Evolutionary conservation across 345 rosid species (phyloP).

Genomic region (Pistacia vera): DNA sequence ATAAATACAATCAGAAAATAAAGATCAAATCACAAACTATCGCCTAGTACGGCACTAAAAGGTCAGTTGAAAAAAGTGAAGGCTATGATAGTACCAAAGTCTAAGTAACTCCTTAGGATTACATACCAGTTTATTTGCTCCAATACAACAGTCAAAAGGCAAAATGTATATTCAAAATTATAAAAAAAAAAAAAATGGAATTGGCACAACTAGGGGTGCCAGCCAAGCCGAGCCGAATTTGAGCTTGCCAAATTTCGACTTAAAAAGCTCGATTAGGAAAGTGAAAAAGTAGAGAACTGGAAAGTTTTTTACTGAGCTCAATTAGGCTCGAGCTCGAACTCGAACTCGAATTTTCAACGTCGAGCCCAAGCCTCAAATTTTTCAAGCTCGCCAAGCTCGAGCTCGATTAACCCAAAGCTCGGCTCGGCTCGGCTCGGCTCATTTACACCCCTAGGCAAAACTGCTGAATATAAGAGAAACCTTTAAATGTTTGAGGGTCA

Average conservation of each 20-base stretch:
- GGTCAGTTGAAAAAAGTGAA: background rate
- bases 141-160: background rate
- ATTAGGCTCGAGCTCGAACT: no score
- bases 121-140: conserved; percentile 4
- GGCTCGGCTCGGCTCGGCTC: no score
- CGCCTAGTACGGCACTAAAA: conserved; percentile 6
- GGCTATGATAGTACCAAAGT: background rate
- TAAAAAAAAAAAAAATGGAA: conserved; percentile 17
- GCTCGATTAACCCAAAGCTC: no score
- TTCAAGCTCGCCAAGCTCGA: no score
- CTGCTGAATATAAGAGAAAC: conserved; percentile 33
- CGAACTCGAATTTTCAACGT: no score
- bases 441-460: background rate
- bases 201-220: background rate
- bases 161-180: background rate
- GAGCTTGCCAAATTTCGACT: no score
- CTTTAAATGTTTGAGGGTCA: conserved; percentile 75
- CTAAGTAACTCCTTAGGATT: background rate
- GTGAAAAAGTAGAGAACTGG: no score
- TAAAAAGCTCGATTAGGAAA: no score
- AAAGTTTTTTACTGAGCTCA: no score
- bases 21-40: conserved; percentile 14
- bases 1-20: background rate
- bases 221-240: no score
- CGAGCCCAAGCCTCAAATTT: no score